Percentiles rank a stretch among this genome's conserved stretches.
Conservation (phyloP, 1,139 yeast genomes). For the Diutina neorugosa region DNA sequence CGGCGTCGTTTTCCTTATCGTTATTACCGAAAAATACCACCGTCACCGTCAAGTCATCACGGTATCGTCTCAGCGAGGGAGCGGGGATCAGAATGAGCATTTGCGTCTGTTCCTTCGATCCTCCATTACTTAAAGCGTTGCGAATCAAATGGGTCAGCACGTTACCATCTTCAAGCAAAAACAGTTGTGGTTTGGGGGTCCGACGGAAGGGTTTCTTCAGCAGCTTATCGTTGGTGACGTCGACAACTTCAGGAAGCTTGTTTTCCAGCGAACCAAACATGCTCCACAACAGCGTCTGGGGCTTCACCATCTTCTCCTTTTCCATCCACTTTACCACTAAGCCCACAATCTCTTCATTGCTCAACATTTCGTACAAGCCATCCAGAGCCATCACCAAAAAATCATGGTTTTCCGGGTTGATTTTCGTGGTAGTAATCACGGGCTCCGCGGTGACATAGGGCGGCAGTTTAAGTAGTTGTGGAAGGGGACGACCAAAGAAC, state of each 20-base stretch:
- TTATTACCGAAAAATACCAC: constrained; percentile 66
- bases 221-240: constrained; percentile 43
- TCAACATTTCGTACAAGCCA: constrained; percentile 84
- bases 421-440: constrained; percentile 71
- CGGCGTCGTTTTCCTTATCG: constrained; percentile 36
- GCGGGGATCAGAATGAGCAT: constrained; percentile 89
- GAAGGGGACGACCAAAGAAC: constrained; percentile 56
- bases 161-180: constrained; percentile 66
- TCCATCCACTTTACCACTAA: constrained; percentile 93
- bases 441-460: constrained; percentile 98
- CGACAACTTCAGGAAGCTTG: constrained; percentile 50
- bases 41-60: constrained; percentile 93
- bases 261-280: constrained; percentile 31
- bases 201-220: constrained; percentile 35
- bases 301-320: constrained; percentile 45
- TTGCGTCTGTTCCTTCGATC: constrained; percentile 74
- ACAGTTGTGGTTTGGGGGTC: constrained; percentile 21
- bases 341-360: constrained; percentile 87
- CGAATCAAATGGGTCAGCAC: constrained; percentile 89
- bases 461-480: constrained; percentile 72
- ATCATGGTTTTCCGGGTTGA: constrained; percentile 62
- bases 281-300: constrained; percentile 39
- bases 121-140: constrained; percentile 86
- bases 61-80: constrained; percentile 80
- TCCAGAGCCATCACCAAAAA: constrained; percentile 91